phyloP scores from a whole-genome alignment of 352 stramenopile species.

The Halophytophthora batemanensis region DNA sequence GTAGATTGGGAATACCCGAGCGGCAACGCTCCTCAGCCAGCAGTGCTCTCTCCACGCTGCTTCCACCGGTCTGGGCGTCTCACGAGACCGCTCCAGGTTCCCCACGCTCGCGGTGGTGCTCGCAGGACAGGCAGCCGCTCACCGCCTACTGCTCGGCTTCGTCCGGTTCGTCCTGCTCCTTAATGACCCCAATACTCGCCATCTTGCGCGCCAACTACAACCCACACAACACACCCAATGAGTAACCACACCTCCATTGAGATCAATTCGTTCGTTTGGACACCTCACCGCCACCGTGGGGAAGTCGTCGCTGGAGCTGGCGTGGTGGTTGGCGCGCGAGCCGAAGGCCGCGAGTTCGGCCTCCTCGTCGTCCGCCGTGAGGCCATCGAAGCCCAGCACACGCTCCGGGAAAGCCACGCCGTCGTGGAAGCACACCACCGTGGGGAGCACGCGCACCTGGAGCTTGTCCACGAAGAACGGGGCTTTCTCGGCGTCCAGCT shows the following conservation, averaged over 20 bases:
- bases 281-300: slow-evolving; percentile 50
- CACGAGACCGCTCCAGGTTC: no score
- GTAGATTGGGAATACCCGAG: no score
- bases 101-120: no score
- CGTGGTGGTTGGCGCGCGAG: slow-evolving; percentile 32
- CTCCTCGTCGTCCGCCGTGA: slow-evolving; percentile 81
- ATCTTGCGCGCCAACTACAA: slow-evolving; percentile 58
- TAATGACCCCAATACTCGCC: slow-evolving; percentile 56
- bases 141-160: slow-evolving; percentile 29
- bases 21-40: no score
- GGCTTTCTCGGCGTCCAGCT: slow-evolving; percentile 93
- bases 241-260: slow-evolving; percentile 1
- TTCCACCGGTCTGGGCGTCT: no score
- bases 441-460: slow-evolving; percentile 91
- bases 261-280: not conserved
- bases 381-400: slow-evolving; percentile 92
- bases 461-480: slow-evolving; percentile 95
- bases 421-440: slow-evolving; percentile 91
- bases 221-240: not conserved
- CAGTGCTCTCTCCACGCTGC: no score
- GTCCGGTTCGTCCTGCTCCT: slow-evolving; percentile 37
- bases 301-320: slow-evolving; percentile 54
- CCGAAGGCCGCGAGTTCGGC: slow-evolving; percentile 37
- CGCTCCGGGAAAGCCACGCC: slow-evolving; percentile 89
- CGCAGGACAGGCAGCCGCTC: no score